These are phyloP conservation scores for Cicer yamashitae DNA, from an alignment of 306 rosid species.

Conservation along the genomic window DNA sequence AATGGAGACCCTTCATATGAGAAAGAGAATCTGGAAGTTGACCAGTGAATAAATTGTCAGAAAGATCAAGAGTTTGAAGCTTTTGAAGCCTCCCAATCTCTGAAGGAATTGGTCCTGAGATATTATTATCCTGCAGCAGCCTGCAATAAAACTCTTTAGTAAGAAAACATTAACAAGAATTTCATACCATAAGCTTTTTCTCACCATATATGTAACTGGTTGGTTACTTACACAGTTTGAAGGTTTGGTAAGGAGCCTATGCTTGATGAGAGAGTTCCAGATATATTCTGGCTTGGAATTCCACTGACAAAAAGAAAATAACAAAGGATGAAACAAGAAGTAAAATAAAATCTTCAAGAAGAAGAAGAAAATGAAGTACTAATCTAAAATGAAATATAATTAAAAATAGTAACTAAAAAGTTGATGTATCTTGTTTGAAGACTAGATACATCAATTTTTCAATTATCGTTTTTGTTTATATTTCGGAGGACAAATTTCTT, in stretches of 20 bases:
- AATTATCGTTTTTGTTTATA: too few relatives aligned
- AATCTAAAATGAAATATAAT: too few relatives aligned
- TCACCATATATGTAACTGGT: neutral
- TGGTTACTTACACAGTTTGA: conserved; percentile 67
- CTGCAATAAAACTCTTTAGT: conserved; percentile 50
- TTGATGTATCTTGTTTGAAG: too few relatives aligned
- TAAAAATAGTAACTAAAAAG: too few relatives aligned
- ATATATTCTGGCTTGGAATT: conserved; percentile 80
- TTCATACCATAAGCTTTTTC: neutral
- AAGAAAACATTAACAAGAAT: conserved; percentile 22
- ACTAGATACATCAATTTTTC: too few relatives aligned
- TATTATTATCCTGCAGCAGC: conserved; percentile 74
- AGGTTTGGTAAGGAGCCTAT: conserved; percentile 84
- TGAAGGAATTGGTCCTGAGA: conserved; percentile 78
- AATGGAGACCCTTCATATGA: conserved; percentile 70
- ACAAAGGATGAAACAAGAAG: neutral
- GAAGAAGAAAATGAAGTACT: neutral
- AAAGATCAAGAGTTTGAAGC: conserved; percentile 87
- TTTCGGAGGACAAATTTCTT: neutral
- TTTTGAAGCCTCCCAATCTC: conserved; percentile 78
- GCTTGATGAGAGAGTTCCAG: conserved; percentile 86
- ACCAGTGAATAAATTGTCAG: conserved; percentile 76
- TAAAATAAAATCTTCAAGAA: conserved; percentile 31
- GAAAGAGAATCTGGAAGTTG: conserved; percentile 74
- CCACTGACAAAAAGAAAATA: conserved; percentile 54